Base-by-base conservation (phyloP, 2,329 filamentous ascomycete genomes). In the Tolypocladium album region DNA sequence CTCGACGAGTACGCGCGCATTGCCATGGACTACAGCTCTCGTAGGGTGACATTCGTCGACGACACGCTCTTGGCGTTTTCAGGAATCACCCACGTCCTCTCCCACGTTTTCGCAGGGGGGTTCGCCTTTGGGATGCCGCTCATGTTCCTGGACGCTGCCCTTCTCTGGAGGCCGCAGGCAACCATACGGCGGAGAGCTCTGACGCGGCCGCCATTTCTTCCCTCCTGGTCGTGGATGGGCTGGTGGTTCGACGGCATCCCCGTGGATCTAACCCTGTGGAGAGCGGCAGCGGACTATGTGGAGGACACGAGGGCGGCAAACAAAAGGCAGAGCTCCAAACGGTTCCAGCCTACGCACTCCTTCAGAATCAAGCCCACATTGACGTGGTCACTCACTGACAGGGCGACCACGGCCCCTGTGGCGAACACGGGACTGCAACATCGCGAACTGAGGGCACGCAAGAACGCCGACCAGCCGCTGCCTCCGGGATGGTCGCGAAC, bases 171-270 rank as follows among this genome's bases (percentile, higher is more conserved):
- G 20, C 76, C 76, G 17, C 70, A 75, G 55, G 75, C 76, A 20
- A 76, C 74, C 3, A 74, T 78, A 36, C 70, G 75, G 34, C 69
- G 76, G 22, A 67, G 76, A 27, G 71, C 72, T 8, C 64, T 74
- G 8, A 66, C 72, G 4, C 69, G 70, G 0, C 68, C 73, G 13
- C 71, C 74, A 2, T 75, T 75, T 58, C 67, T 78, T 7, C 76
- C 76, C 0, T 76, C 74, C 4, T 79, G 76, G 76, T 76, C 75
- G 38, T 79, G 76, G 76, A 75, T 79, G 72, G 76, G 76, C 27
- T 79, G 76, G 76, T 77, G 75, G 72, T 77, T 76, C 59, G 76
- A 78, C 60, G 74, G 72, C 36, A 69, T 78, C 17, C 71, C 76
- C 7, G 73, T 75, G 17, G 76, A 78, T 58, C 62, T 78, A 60